Base-by-base conservation (phyloP, 495 filamentous ascomycete species). In the Aspergillus biplanus region DNA sequence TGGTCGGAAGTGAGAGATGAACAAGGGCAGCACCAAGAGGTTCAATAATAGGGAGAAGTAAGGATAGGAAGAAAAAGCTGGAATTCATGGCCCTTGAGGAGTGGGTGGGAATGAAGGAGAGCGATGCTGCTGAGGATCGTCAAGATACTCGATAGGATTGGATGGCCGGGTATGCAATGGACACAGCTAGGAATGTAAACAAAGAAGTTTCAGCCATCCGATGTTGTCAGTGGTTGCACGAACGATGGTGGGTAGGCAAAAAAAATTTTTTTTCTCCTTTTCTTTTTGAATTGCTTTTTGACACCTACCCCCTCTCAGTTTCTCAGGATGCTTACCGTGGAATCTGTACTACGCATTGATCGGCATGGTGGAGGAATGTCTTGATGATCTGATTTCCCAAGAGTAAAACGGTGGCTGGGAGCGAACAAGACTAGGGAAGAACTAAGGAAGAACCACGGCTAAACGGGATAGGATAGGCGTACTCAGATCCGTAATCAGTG, bases 361-460 rank as follows among this genome's bases (percentile, higher is more conserved):
- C 63, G 60, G 60, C 59, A 62, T 65, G 21, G 58, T 56, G 47
- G 53, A 59, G 61, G 16, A 53, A 46, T 52, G 55, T 39, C 44
- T 44, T 33, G 35, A 33, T 39, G 56, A 58, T 65, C 32, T 61
- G 65, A 61, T 61, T 55, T 21, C 52, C 61, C 33, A 53, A 67
- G 33, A 42, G 56, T 63, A 66, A 69, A 59, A 56, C 58, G 64
- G 67, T 69, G 67, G 67, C 67, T 69, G 67, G 46, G 37, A 59
- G 34, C 63, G 62, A 67, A 62, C 53, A 27, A 55, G 31, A 15
- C 60, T 33, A 15, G 55, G 33, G 15, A 58, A 33, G 47, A 33
- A 39, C 32, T 33, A 12, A 49, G 48, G 27, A 52, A 21, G 11
- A 32, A 65, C 13, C 48, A 56, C 48, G n/a, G 42, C 58, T 48